Conservation (phyloP, 352 stramenopile genomes). For the Hyaloperonospora arabidopsidis region DNA sequence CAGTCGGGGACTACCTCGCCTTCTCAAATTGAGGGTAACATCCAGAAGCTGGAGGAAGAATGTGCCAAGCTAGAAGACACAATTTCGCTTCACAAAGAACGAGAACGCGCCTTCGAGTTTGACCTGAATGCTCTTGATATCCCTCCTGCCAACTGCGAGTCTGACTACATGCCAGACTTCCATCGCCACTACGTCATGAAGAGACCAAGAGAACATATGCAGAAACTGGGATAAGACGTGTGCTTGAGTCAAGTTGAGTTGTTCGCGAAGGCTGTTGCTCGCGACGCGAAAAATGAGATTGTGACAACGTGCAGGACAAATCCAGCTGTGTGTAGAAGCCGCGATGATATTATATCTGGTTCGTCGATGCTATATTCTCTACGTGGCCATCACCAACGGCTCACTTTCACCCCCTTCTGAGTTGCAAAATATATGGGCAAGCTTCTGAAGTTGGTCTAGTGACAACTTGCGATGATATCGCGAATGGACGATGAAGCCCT, state of each 20-base stretch:
- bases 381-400: not conserved
- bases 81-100: conserved; percentile 21
- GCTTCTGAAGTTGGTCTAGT: conserved; percentile 41
- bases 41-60: conserved; percentile 16
- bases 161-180: conserved; percentile 9
- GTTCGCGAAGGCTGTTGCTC: no score
- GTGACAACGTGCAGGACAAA: no score
- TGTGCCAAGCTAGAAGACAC: conserved; percentile 16
- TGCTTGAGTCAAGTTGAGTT: no score
- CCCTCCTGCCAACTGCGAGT: not conserved
- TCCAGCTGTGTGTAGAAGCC: no score
- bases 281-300: no score
- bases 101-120: conserved; percentile 12
- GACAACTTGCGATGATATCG: conserved; percentile 37
- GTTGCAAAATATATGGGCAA: conserved; percentile 62
- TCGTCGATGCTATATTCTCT: conserved; percentile 5
- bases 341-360: no score
- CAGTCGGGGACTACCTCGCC: not conserved
- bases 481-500: conserved; percentile 30
- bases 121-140: conserved; percentile 11
- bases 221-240: no score
- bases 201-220: conserved; percentile 1
- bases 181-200: conserved; percentile 16
- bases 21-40: conserved; percentile 13
- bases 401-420: conserved; percentile 16